phyloP scores from a whole-genome alignment of 495 filamentous ascomycete genomes.

The Hyphodiscus hymeniophilus region DNA sequence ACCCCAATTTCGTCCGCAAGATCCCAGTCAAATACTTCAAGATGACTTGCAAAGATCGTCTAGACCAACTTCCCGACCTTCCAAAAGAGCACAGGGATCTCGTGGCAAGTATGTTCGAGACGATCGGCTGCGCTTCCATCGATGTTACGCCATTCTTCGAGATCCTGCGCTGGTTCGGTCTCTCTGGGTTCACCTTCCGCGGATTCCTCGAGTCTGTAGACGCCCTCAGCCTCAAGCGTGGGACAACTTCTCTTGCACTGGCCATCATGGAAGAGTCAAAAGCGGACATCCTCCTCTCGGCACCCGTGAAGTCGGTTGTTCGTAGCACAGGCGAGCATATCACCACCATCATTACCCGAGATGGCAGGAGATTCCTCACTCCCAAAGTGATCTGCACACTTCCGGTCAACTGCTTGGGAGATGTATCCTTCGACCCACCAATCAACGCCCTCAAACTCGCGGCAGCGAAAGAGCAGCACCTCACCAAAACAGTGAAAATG shows the following conservation, averaged over 20 bases:
- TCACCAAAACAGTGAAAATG: not conserved
- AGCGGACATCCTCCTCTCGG: not conserved
- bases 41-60: not conserved
- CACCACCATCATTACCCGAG: not conserved
- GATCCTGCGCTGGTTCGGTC: conserved; percentile 2
- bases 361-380: not conserved
- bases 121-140: not conserved
- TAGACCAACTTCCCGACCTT: not conserved
- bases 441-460: not conserved
- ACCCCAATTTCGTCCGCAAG: too few relatives aligned
- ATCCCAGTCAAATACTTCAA: too few relatives aligned
- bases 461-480: conserved; percentile 1
- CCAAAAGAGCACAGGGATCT: conserved; percentile 1
- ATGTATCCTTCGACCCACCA: not conserved
- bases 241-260: not conserved
- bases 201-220: not conserved
- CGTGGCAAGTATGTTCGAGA: conserved; percentile 2
- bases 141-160: not conserved
- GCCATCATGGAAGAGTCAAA: conserved; percentile 1
- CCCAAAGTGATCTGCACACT: not conserved
- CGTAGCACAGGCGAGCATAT: not conserved
- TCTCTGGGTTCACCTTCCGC: conserved; percentile 1
- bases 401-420: not conserved
- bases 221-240: not conserved
- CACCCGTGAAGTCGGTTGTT: not conserved